A percentile compares a stretch with the other conserved stretches of the same genome.
phyloP scores from a whole-genome alignment of 1,139 yeast genomes.

The Taphrina communis region DNA sequence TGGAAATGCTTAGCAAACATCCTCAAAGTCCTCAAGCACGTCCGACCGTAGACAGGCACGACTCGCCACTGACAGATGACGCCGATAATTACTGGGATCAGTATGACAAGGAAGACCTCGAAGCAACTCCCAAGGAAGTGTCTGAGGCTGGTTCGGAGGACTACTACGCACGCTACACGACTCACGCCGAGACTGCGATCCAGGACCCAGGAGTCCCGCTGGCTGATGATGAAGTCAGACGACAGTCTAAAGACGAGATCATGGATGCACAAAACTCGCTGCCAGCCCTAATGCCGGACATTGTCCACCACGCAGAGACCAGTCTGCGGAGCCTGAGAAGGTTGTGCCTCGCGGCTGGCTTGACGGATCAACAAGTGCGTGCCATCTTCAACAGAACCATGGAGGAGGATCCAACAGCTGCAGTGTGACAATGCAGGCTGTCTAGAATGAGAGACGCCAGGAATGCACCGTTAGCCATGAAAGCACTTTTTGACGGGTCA shows the following conservation, averaged over 20 bases:
- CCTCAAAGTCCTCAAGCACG: neutral
- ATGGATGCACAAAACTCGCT: neutral
- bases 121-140: neutral
- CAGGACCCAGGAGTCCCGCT: neutral
- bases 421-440: too few relatives aligned
- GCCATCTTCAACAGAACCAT: neutral
- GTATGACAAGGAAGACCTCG: conserved; percentile 13
- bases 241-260: neutral
- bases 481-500: too few relatives aligned
- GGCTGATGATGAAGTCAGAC: neutral
- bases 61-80: neutral
- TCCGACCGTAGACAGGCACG: neutral
- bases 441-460: too few relatives aligned
- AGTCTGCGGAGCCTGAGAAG: conserved; percentile 23
- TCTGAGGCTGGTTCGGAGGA: conserved; percentile 14
- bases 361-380: conserved; percentile 10
- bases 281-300: conserved; percentile 11
- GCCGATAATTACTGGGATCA: conserved; percentile 30
- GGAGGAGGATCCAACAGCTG: neutral
- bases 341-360: conserved; percentile 16
- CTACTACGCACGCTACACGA: conserved; percentile 32
- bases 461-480: too few relatives aligned
- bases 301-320: conserved; percentile 26
- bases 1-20: neutral
- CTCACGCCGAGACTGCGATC: conserved; percentile 29